Evolutionary conservation across 108 stramenopile genomes (phyloP).

Genomic region (Nannochloropsis salina): DNA sequence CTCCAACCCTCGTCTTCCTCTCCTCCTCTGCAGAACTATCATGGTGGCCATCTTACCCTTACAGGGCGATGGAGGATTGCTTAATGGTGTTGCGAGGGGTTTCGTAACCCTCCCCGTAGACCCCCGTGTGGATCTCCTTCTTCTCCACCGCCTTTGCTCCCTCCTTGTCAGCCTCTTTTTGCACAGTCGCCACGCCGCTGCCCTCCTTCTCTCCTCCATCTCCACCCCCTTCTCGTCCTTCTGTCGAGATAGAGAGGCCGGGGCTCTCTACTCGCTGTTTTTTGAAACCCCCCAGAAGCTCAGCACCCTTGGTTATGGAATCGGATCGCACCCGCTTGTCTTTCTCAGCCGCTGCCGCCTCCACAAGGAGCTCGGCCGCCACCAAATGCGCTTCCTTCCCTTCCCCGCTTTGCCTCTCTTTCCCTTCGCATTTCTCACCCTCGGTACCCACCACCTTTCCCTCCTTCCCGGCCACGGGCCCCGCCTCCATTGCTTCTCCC

Average conservation of each 20-base stretch:
- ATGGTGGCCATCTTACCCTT: background rate
- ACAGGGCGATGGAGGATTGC: background rate
- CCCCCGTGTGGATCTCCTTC: background rate
- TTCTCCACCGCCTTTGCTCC: background rate
- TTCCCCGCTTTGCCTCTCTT: background rate
- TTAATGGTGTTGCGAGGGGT: background rate
- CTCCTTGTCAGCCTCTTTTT: background rate
- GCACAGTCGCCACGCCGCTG: too few species aligned
- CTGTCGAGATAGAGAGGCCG: background rate
- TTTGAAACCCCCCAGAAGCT: background rate
- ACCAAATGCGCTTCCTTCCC: background rate
- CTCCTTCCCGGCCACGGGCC: too few species aligned
- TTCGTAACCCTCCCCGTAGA: conserved; percentile 1
- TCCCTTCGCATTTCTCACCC: background rate
- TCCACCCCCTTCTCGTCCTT: background rate
- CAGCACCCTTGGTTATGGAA: background rate
- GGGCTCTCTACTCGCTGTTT: conserved; percentile 19
- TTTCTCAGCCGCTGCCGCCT: background rate
- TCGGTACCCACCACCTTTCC: background rate
- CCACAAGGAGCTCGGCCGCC: background rate
- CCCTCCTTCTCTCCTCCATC: background rate
- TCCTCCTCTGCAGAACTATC: too few species aligned
- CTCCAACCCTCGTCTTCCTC: too few species aligned
- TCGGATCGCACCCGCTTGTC: background rate
- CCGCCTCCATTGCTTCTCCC: too few species aligned